Conservation (phyloP, 2,329 filamentous ascomycete genomes). For the Tolypocladium sp. region DNA sequence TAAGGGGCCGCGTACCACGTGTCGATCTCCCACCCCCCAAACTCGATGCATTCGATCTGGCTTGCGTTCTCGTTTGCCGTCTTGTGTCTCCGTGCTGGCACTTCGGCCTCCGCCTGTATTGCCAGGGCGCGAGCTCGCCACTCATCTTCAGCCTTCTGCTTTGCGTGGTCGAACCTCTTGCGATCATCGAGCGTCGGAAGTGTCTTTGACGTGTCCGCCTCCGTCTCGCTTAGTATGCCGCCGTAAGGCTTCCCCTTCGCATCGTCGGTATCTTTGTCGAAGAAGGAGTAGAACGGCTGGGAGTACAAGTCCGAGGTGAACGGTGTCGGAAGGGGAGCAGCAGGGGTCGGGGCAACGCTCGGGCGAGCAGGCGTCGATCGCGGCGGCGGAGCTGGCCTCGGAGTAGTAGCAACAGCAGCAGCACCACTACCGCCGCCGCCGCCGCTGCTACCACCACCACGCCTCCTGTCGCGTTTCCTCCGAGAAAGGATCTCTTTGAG, state of each 20-base stretch:
- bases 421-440: too few relatives aligned
- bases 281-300: constrained; percentile 79
- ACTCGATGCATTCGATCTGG: constrained; percentile 98
- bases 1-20: constrained; percentile 99
- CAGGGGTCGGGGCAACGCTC: constrained; percentile 6
- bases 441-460: constrained; percentile 6
- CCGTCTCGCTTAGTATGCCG: constrained; percentile 78
- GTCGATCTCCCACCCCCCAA: constrained; percentile 95
- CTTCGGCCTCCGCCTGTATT: constrained; percentile 55
- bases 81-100: constrained; percentile 54
- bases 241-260: constrained; percentile 90
- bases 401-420: constrained; percentile 1
- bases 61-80: constrained; percentile 82
- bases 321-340: constrained; percentile 40
- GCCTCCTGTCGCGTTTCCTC: constrained; percentile 21
- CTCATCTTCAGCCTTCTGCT: constrained; percentile 83
- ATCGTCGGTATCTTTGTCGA: constrained; percentile 83
- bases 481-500: constrained; percentile 27
- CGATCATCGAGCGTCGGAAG: constrained; percentile 73
- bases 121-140: constrained; percentile 62
- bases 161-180: constrained; percentile 79
- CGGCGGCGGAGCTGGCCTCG: constrained; percentile 14
- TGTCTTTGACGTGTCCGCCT: constrained; percentile 87
- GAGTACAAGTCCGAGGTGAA: constrained; percentile 52
- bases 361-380: constrained; percentile 11